Percentiles rank a stretch among this genome's conserved stretches.
Conservation (phyloP, 2,329 filamentous ascomycete species). For the Fusarium tricinctum region DNA sequence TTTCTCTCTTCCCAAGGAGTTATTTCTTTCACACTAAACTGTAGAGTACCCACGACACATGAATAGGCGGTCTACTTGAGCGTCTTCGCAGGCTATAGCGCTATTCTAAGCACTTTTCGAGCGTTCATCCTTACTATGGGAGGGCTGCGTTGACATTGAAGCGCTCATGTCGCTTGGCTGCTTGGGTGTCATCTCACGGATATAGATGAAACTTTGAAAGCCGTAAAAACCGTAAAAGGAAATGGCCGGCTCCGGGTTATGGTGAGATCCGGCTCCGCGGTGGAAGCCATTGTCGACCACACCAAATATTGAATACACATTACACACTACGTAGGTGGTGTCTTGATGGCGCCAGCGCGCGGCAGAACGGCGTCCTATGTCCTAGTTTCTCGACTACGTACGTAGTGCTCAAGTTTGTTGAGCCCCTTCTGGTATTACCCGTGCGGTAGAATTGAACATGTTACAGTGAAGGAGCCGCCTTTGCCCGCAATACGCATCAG, state of each 20-base stretch:
- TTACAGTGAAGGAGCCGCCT: not conserved
- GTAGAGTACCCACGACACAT: slow-evolving; percentile 10
- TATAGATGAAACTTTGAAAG: slow-evolving; percentile 4
- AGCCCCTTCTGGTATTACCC: slow-evolving; percentile 12
- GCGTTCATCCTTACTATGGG: slow-evolving; percentile 2
- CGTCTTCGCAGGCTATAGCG: slow-evolving; percentile 14
- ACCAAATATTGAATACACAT: not conserved
- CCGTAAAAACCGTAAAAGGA: slow-evolving; percentile 9
- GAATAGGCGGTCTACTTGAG: slow-evolving; percentile 16
- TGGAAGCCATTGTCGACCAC: not conserved
- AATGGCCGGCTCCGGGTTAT: slow-evolving; percentile 34
- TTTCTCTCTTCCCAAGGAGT: not conserved
- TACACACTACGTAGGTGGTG: not conserved
- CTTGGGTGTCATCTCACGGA: slow-evolving; percentile 12
- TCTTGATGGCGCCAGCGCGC: slow-evolving; percentile 6
- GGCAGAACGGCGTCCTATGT: slow-evolving; percentile 7
- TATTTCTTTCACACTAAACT: slow-evolving; percentile 13
- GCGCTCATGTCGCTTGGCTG: slow-evolving; percentile 4
- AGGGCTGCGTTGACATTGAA: slow-evolving; percentile 32
- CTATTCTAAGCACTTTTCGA: slow-evolving; percentile 33
- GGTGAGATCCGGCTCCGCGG: slow-evolving; percentile 35
- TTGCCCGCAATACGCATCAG: slow-evolving; percentile 5
- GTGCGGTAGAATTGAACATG: not conserved
- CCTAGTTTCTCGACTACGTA: too few species aligned
- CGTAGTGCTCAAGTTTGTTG: not conserved